Conservation (phyloP, 2,329 filamentous ascomycete species). For the Diplodia intermedia region DNA sequence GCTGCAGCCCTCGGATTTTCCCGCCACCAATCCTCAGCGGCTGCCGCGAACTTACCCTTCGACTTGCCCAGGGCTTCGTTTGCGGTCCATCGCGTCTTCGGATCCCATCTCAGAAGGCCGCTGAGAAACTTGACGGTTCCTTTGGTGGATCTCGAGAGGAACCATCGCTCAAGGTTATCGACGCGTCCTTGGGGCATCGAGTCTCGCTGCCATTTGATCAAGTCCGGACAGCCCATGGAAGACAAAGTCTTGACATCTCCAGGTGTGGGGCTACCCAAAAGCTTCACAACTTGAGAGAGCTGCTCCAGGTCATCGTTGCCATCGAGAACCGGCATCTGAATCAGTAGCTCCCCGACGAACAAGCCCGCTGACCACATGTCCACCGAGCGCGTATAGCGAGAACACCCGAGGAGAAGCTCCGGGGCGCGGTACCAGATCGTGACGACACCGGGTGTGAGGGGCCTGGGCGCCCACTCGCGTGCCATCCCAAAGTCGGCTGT, state of each 20-base stretch:
- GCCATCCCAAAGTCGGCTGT: slow-evolving; percentile 47
- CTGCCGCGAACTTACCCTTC: slow-evolving; percentile 30
- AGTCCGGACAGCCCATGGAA: slow-evolving; percentile 35
- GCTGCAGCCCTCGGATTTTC: slow-evolving; percentile 41
- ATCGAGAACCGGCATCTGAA: slow-evolving; percentile 37
- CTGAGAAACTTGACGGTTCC: slow-evolving; percentile 40
- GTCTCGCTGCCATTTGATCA: slow-evolving; percentile 37
- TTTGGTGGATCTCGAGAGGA: slow-evolving; percentile 36
- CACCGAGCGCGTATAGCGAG: slow-evolving; percentile 33
- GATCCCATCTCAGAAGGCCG: slow-evolving; percentile 39
- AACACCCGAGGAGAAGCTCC: slow-evolving; percentile 34
- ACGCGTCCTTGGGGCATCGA: slow-evolving; percentile 34
- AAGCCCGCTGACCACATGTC: slow-evolving; percentile 36
- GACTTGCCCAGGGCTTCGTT: slow-evolving; percentile 38
- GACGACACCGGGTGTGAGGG: slow-evolving; percentile 43
- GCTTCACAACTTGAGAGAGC: slow-evolving; percentile 43
- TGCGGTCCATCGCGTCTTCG: slow-evolving; percentile 38
- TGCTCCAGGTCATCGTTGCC: slow-evolving; percentile 46
- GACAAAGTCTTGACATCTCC: slow-evolving; percentile 33
- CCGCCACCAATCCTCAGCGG: slow-evolving; percentile 38
- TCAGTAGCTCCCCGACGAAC: slow-evolving; percentile 34
- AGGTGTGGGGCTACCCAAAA: slow-evolving; percentile 43
- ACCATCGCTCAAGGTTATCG: slow-evolving; percentile 43
- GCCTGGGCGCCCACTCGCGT: slow-evolving; percentile 44
- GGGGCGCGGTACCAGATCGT: slow-evolving; percentile 36